A percentile compares a stretch with the other conserved stretches of the same genome.
These are phyloP conservation scores for Scytalidium sp. DNA, from an alignment of 2,329 filamentous ascomycete species.

Conservation along the genomic window DNA sequence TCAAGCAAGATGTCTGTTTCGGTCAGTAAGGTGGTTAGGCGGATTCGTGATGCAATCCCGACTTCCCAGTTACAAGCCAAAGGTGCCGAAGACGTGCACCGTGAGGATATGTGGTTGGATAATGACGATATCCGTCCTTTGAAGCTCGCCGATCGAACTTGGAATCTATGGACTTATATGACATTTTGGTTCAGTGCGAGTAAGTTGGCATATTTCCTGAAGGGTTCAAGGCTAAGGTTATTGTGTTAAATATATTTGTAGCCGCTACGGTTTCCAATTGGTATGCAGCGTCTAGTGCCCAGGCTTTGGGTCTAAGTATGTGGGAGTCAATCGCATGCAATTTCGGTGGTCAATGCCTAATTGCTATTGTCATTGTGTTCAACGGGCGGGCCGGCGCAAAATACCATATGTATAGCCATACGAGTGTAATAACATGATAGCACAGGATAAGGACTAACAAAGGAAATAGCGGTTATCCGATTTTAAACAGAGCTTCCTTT, in stretches of 20 bases:
- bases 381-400: conserved; percentile 40
- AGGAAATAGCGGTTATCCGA: conserved; percentile 30
- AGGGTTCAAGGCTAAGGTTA: not conserved
- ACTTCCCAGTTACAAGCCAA: conserved; percentile 17
- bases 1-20: conserved; percentile 6
- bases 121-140: conserved; percentile 40
- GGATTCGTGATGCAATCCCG: conserved; percentile 14
- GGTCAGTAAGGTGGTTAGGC: conserved; percentile 11
- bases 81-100: conserved; percentile 22
- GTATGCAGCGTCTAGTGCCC: conserved; percentile 36
- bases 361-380: conserved; percentile 37
- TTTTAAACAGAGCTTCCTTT: conserved; percentile 39
- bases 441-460: not conserved
- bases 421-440: not conserved
- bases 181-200: conserved; percentile 40
- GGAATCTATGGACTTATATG: conserved; percentile 37
- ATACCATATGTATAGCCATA: conserved; percentile 37
- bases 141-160: conserved; percentile 36
- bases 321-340: conserved; percentile 44
- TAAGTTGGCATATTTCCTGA: conserved; percentile 4
- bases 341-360: conserved; percentile 38
- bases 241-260: conserved; percentile 2
- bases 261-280: conserved; percentile 35
- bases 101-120: conserved; percentile 30
- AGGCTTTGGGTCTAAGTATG: conserved; percentile 42